Conservation (phyloP, 2,329 filamentous ascomycete species). For the Fusarium nelsonii region DNA sequence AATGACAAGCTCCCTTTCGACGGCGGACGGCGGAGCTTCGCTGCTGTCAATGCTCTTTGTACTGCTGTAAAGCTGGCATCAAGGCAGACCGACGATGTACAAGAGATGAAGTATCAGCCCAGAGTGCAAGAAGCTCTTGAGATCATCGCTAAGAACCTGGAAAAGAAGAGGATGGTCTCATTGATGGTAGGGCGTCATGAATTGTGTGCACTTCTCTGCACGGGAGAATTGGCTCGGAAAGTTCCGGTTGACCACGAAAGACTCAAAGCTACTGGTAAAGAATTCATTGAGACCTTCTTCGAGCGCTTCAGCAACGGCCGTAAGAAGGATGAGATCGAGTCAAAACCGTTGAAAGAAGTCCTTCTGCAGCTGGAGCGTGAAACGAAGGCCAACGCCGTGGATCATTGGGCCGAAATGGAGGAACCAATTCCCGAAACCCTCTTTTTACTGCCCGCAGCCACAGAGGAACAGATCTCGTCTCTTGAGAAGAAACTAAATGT, state of each 20-base stretch:
- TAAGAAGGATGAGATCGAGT: constrained; percentile 9
- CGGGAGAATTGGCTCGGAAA: constrained; percentile 27
- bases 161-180: neutral
- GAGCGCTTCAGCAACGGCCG: constrained; percentile 27
- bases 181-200: constrained; percentile 14
- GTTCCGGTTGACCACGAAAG: constrained; percentile 25
- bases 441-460: constrained; percentile 31
- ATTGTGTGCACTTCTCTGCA: constrained; percentile 25
- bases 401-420: constrained; percentile 4
- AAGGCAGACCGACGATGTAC: constrained; percentile 4
- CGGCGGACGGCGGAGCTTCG: neutral
- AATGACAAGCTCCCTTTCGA: neutral
- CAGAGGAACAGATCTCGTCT: constrained; percentile 27
- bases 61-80: constrained; percentile 21
- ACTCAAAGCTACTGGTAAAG: constrained; percentile 9
- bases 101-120: constrained; percentile 14
- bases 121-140: constrained; percentile 29
- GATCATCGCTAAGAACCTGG: constrained; percentile 5
- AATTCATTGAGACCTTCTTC: constrained; percentile 20
- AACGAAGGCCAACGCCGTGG: constrained; percentile 18
- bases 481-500: constrained; percentile 26
- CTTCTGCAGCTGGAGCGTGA: constrained; percentile 21
- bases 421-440: constrained; percentile 27
- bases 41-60: constrained; percentile 15
- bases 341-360: constrained; percentile 21